Evolutionary conservation across 2,329 filamentous ascomycete genomes (phyloP), one percentile per base, ranked within the genome.

Genomic region (Ophiostoma piceae): DNA sequence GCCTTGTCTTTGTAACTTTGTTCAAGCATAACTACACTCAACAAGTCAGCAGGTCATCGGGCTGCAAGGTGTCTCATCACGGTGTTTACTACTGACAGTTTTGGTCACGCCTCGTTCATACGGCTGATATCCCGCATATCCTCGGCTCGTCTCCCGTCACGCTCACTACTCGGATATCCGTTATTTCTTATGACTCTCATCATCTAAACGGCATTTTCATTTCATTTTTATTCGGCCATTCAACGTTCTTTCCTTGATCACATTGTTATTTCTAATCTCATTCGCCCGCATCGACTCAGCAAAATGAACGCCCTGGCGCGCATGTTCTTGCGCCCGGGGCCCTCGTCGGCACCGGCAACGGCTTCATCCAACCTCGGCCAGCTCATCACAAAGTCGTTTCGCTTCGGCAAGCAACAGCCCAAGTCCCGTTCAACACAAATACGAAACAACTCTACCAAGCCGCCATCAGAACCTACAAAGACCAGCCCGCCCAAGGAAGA

Each of bases 401-500:
- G 60, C 60, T 11, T 64, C 32, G 60, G 32, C 32, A 37, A 66
- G 14, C 41, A 41, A 51, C 39, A 67, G 57, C 32, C 32, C 29
- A 32, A 32, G 32, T n/a, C 60, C 9, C 60, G 35, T 16, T 22
- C 62, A 4, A 14, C 62, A 22, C 62, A 65, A 35, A 65, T 11
- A 39, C 35, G 62, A 9, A 32, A 39, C 62, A 22, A 41, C 32
- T 65, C 62, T 19, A 65, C 14, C 62, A 65, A 66, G 22, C 64
- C 51, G 4, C 43, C 29, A 32, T 54, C 68, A 11, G 39, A 57
- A 12, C 32, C 22, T 16, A 11, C 67, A 29, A 32, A 39, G 12
- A 22, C 60, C 67, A 57, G 57, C 64, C 35, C 68, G 9, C 64
- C 32, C 64, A 71, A 72, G 54, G 57, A 62, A 32, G 76, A 77